Evolutionary conservation across 768 basidiomycete genomes (phyloP), one percentile per base, ranked within the genome.

Genomic region (Rhodotorula sphaerocarpa): DNA sequence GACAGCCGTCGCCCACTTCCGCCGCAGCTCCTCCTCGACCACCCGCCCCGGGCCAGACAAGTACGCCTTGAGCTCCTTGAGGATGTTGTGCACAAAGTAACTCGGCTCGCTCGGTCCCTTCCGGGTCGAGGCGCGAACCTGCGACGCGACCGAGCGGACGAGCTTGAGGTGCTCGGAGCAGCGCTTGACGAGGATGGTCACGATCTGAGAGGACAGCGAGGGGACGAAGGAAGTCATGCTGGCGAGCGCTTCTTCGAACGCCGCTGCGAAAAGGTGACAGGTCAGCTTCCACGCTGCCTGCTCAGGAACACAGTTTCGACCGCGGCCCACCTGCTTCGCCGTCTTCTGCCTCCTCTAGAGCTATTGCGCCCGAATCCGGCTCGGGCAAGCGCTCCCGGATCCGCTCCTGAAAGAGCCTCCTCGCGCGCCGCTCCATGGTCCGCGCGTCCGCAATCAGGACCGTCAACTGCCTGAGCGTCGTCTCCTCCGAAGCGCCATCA

Each of bases 61-160:
- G 16, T 79, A 75, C 14, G 61, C 75, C 68, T 83, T 85, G 41
- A 92, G 74, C 1, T 95, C 89, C 33, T 84, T 85, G 39, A 97
- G 78, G 60, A 97, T 85, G 39, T 82, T 80, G 2, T 82, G 77
- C 5, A 96, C 83, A 71, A 93, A 97, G 73, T 88, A 85, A 72
- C 90, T 95, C 28, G 90, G 83, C 72, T 87, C 87, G 20, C 79
- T 81, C 2, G 88, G 84, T 64, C 79, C 60, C 7, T 85, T 84
- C 74, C 81, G 83, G 55, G 86, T 82, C 84, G 85, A 85, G 21
- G 88, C 88, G 55, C 92, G 82, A 70, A 92, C 88, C 70, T 96
- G 91, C 1, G 87, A 85, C 2, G 90, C 89, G 71, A 96, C 87
- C 0, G 87, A 86, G 51, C 88, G 82, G 61, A 96, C 87, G 20